phyloP scores from a whole-genome alignment of 768 basidiomycete genomes.

The Pleurotus ostreatus region DNA sequence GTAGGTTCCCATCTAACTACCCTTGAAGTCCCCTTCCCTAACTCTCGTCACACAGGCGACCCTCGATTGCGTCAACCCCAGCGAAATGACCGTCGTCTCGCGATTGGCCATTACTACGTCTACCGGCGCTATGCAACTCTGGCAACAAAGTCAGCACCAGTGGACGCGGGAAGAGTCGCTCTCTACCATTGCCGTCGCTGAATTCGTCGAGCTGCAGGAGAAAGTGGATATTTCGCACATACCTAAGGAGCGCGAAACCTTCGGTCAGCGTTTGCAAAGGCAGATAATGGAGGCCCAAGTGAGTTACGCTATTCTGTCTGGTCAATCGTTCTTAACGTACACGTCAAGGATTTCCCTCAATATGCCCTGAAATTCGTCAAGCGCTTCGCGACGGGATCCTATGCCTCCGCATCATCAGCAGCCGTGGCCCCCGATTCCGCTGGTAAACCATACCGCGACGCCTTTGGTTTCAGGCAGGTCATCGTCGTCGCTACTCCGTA shows the following conservation, averaged over 20 bases:
- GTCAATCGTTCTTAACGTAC: no score
- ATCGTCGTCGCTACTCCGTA: slow-evolving; percentile 66
- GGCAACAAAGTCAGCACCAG: slow-evolving; percentile 53
- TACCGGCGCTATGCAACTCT: slow-evolving; percentile 75
- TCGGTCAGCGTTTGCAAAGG: slow-evolving; percentile 45
- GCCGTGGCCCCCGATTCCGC: slow-evolving; percentile 21
- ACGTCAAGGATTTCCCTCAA: slow-evolving; percentile 57
- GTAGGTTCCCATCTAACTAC: slow-evolving; percentile 33
- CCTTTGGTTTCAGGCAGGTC: slow-evolving; percentile 85
- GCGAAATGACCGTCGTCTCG: slow-evolving; percentile 29
- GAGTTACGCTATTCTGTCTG: neutral
- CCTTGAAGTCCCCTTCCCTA: neutral
- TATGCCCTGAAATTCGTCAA: slow-evolving; percentile 63
- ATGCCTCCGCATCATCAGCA: slow-evolving; percentile 43
- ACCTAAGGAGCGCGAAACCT: slow-evolving; percentile 44
- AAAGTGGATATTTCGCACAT: slow-evolving; percentile 24
- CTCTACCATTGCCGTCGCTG: slow-evolving; percentile 55
- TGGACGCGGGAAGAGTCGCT: slow-evolving; percentile 87
- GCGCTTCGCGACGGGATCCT: slow-evolving; percentile 70
- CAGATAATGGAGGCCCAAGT: slow-evolving; percentile 64
- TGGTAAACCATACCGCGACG: slow-evolving; percentile 54
- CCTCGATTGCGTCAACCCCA: slow-evolving; percentile 43
- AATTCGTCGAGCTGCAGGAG: slow-evolving; percentile 80
- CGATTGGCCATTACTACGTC: slow-evolving; percentile 59
- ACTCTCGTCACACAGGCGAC: slow-evolving; percentile 35